Evolutionary conservation across 140 eudicot species (phyloP), one percentile per base, ranked within the genome.

Genomic region (Cichorium intybus): DNA sequence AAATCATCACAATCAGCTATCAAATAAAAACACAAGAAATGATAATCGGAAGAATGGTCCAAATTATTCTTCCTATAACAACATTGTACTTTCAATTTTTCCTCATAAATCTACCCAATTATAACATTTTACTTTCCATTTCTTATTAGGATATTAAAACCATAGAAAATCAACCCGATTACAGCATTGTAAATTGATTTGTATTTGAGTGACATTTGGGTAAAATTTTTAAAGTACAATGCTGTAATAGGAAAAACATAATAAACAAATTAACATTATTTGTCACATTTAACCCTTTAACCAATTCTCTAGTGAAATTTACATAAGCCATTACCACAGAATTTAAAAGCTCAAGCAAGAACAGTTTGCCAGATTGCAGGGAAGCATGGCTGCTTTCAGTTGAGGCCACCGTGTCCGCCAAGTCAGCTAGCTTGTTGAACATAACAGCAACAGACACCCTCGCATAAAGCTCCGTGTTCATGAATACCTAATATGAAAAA

Each of bases 391-490:
- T 69, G 53, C 76, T 80, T 61, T 66, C 78, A 56, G 56, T 47
- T 31, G 85, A 82, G 45, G 77, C 80, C 22, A 49, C 76, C 53
- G 47, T 62, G 77, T 77, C 77, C 17, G 78, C 82, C 76, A 81
- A 31, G 63, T 88, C 92, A 35, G 94, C 99, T 53, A 93, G 84
- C 64, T 86, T 86, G 77, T 83, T 66, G 71, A 93, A 89, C 78
- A 93, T 62, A 29, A 89, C 95, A 71, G 99, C 95, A 64, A 93
- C 95, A 27, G 99, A 93, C 29, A 93, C 99, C 57, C 99, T 95
- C 55, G 95, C 99, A 88, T 88, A 93, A 34, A 93, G 82, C 87
- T 93, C 99, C 17, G 99, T 93, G 77, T 93, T 93, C 75, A 93
- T 79, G 70, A 86, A 93, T 66, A 56, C 90, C 97, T 89, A 75